phyloP scores from a whole-genome alignment of 2,329 filamentous ascomycete species.

The Verticillium tricorpus region DNA sequence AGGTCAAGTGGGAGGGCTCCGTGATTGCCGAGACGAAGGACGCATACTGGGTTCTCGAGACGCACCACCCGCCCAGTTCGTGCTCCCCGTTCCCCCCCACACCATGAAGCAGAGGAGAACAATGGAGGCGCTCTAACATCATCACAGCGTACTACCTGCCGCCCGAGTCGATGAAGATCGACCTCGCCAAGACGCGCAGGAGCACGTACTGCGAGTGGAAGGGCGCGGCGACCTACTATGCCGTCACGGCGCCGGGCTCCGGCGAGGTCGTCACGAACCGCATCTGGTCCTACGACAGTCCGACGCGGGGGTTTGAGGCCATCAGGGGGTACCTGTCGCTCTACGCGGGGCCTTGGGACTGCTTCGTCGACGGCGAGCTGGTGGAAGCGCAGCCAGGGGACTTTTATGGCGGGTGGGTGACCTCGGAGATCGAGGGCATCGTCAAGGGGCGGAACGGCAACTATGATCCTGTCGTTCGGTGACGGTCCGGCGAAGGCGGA shows the following conservation, averaged over 20 bases:
- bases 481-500: neutral
- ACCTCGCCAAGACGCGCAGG: constrained; percentile 39
- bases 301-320: constrained; percentile 44
- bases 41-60: constrained; percentile 59
- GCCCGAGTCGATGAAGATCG: constrained; percentile 39
- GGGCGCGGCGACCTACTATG: constrained; percentile 55
- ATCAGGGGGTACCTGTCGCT: constrained; percentile 55
- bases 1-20: constrained; percentile 50
- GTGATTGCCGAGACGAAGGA: constrained; percentile 54
- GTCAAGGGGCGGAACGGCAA: constrained; percentile 38
- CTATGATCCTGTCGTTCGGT: constrained; percentile 28
- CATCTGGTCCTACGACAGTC: constrained; percentile 56
- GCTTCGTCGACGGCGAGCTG: constrained; percentile 56
- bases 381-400: constrained; percentile 56
- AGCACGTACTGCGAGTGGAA: constrained; percentile 57
- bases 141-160: constrained; percentile 55
- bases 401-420: constrained; percentile 63
- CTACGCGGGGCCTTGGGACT: constrained; percentile 59
- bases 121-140: neutral
- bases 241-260: constrained; percentile 34
- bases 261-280: constrained; percentile 37
- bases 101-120: neutral
- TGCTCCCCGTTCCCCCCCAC: constrained; percentile 6
- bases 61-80: constrained; percentile 56
- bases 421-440: constrained; percentile 52